Conservation (phyloP, 352 stramenopile species). For the Phytophthora citrophthora region DNA sequence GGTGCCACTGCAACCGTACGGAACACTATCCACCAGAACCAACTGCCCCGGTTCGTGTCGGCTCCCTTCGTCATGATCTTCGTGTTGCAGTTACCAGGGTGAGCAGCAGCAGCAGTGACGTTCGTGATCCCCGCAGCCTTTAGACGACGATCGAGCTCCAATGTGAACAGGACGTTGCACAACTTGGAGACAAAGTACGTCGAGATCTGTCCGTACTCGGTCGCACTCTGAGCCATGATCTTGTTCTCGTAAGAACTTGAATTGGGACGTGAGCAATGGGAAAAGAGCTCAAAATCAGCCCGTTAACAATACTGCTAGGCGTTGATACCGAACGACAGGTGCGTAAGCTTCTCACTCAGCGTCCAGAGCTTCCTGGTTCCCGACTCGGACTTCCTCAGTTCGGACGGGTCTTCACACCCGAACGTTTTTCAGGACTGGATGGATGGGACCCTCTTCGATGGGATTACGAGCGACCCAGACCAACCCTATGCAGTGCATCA, state of each 20-base stretch:
- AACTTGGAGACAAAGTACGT: conserved; percentile 62
- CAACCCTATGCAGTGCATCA: too few species aligned
- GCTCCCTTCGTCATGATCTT: conserved; percentile 40
- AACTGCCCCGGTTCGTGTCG: conserved; percentile 23
- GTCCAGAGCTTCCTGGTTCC: conserved; percentile 43
- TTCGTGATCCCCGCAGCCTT: conserved; percentile 21
- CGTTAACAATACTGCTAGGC: background rate
- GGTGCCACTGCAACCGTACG: conserved; percentile 1
- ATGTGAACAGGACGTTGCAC: conserved; percentile 57
- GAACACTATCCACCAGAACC: conserved; percentile 25
- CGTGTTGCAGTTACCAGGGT: conserved; percentile 40
- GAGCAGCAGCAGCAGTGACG: conserved; percentile 30
- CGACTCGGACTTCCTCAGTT: conserved; percentile 34
- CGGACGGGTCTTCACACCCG: conserved; percentile 40
- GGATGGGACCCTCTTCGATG: too few species aligned
- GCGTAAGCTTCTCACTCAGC: conserved; percentile 39
- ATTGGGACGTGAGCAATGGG: background rate
- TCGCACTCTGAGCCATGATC: conserved; percentile 25
- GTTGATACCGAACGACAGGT: conserved; percentile 27
- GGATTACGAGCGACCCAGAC: too few species aligned
- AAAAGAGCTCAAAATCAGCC: background rate
- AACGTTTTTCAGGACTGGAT: too few species aligned
- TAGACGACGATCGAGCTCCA: conserved; percentile 49
- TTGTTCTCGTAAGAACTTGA: conserved; percentile 17
- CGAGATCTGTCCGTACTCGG: conserved; percentile 21